Evolutionary conservation across 371 early-diverging fungal genomes (phyloP).

Genomic region (Mucor ambiguus): DNA sequence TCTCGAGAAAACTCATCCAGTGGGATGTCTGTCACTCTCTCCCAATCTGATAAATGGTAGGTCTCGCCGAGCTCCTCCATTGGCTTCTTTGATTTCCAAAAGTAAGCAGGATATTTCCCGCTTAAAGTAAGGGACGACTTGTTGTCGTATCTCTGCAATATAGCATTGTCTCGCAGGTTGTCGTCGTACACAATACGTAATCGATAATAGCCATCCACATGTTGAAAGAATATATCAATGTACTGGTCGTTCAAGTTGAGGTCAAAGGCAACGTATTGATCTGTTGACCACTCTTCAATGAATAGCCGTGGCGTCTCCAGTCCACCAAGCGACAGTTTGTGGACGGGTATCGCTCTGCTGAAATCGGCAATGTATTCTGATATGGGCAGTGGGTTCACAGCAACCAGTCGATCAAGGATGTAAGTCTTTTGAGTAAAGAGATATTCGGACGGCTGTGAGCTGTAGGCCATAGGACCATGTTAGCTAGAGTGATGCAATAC

Average conservation of each 20-base stretch:
- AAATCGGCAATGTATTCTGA: conserved; percentile 1
- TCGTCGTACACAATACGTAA: conserved; percentile 19
- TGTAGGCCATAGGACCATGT: not conserved
- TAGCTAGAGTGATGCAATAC: not conserved
- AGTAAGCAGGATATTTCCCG: conserved; percentile 29
- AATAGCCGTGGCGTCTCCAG: conserved; percentile 17
- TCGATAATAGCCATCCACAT: conserved; percentile 25
- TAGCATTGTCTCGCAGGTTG: conserved; percentile 18
- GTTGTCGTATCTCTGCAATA: conserved; percentile 21
- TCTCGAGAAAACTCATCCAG: conserved; percentile 13
- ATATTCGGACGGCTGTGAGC: conserved; percentile 11
- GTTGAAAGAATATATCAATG: conserved; percentile 30
- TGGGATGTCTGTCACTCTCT: conserved; percentile 23
- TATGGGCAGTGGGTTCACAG: not conserved
- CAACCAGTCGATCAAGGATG: not conserved
- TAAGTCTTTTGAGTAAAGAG: conserved; percentile 13
- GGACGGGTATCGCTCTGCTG: conserved; percentile 4
- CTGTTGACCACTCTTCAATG: conserved; percentile 33
- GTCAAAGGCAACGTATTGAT: conserved; percentile 25
- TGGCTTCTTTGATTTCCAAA: conserved; percentile 9
- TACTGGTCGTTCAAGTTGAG: conserved; percentile 27
- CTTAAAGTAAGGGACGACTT: conserved; percentile 20
- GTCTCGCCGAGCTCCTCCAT: conserved; percentile 1
- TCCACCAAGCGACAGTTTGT: conserved; percentile 29
- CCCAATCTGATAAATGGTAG: conserved; percentile 17